Percentiles rank a stretch among this genome's conserved stretches.
Evolutionary conservation across 2,329 filamentous ascomycete species (phyloP).

Genomic region (Aspergillus transmontanensis): DNA sequence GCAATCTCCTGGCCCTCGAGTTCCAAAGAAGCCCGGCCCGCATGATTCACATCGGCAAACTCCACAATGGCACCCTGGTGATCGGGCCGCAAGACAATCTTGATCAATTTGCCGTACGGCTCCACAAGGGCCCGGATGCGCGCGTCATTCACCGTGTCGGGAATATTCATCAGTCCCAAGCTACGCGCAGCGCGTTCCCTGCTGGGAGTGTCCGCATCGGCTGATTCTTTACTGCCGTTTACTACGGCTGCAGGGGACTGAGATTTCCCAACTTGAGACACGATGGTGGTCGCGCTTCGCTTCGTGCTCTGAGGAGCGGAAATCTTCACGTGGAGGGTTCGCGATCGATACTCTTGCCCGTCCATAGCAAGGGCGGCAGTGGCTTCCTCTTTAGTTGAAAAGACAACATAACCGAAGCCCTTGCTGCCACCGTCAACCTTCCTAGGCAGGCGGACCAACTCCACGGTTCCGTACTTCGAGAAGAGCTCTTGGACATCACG

Average conservation of each 20-base stretch:
- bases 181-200: constrained; percentile 64
- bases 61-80: constrained; percentile 87
- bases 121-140: constrained; percentile 75
- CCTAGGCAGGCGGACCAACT: constrained; percentile 70
- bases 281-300: constrained; percentile 47
- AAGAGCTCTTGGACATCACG: constrained; percentile 72
- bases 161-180: constrained; percentile 79
- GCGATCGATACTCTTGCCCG: constrained; percentile 68
- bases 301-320: constrained; percentile 48
- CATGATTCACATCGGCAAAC: constrained; percentile 68
- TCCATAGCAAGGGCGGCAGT: constrained; percentile 69
- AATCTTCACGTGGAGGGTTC: constrained; percentile 67
- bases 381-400: constrained; percentile 68
- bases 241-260: constrained; percentile 40
- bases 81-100: constrained; percentile 76
- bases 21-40: constrained; percentile 61
- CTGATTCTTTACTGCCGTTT: constrained; percentile 31
- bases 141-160: constrained; percentile 89
- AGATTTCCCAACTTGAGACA: constrained; percentile 41
- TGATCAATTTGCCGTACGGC: constrained; percentile 69
- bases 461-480: constrained; percentile 72
- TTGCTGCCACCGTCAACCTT: constrained; percentile 69
- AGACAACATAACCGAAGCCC: constrained; percentile 80
- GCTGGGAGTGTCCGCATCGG: constrained; percentile 46
- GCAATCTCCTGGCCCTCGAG: constrained; percentile 51